A percentile compares a stretch with the other conserved stretches of the same genome.
These are phyloP conservation scores for Excoecaria agallocha DNA, from an alignment of 345 rosid species.

Conservation along the genomic window DNA sequence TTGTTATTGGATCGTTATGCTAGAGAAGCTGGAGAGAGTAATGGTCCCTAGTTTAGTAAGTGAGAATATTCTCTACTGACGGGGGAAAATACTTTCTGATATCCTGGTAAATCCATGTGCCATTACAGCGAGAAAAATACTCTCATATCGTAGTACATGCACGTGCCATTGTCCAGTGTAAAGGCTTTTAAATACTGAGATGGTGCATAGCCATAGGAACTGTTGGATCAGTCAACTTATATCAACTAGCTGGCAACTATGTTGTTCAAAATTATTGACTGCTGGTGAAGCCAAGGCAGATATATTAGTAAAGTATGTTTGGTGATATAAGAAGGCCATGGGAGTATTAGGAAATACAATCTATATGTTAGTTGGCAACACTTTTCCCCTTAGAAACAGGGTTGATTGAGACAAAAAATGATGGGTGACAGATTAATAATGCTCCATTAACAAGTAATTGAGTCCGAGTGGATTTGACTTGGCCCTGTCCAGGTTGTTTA, in stretches of 20 bases:
- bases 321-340: neutral
- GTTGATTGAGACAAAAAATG: neutral
- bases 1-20: neutral
- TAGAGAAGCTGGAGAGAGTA: neutral
- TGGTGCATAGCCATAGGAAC: too few relatives aligned
- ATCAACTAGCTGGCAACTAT: too few relatives aligned
- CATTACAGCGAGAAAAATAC: too few relatives aligned
- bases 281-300: too few relatives aligned
- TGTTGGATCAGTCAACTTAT: too few relatives aligned
- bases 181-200: too few relatives aligned
- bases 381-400: neutral
- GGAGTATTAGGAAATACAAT: neutral
- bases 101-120: too few relatives aligned
- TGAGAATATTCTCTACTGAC: neutral
- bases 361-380: neutral
- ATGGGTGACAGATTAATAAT: neutral
- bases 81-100: too few relatives aligned
- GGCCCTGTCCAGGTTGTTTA: conserved; percentile 20
- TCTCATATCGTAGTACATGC: too few relatives aligned
- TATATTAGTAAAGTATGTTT: neutral
- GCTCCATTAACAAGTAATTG: conserved; percentile 1
- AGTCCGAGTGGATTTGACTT: conserved; percentile 8
- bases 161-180: too few relatives aligned
- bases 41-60: too few relatives aligned
- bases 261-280: too few relatives aligned